Percentiles rank a stretch among this genome's conserved stretches.
phyloP scores from a whole-genome alignment of 2,329 filamentous ascomycete species.

The Clathrospora elynae region DNA sequence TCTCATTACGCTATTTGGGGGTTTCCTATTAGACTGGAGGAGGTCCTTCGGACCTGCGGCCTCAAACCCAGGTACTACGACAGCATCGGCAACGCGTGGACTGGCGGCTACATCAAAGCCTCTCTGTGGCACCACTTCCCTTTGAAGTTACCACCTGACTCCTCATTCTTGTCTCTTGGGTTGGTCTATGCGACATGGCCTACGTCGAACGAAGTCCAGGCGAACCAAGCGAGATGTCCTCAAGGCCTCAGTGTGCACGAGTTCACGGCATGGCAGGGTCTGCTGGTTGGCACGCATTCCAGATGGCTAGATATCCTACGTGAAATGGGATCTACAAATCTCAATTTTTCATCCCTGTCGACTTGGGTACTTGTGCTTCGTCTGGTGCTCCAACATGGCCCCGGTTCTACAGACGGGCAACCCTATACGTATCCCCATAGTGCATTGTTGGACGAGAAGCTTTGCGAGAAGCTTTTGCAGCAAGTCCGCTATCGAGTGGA shows the following conservation, averaged over 20 bases:
- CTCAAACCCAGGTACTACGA: slow-evolving; percentile 59
- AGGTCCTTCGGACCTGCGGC: slow-evolving; percentile 56
- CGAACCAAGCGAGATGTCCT: slow-evolving; percentile 58
- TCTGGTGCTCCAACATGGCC: slow-evolving; percentile 62
- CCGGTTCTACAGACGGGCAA: slow-evolving; percentile 36
- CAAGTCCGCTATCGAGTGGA: slow-evolving; percentile 56
- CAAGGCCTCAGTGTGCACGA: slow-evolving; percentile 56
- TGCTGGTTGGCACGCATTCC: slow-evolving; percentile 54
- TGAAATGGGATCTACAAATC: slow-evolving; percentile 58
- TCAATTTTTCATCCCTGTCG: slow-evolving; percentile 65
- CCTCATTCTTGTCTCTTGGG: slow-evolving; percentile 33
- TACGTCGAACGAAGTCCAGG: slow-evolving; percentile 61
- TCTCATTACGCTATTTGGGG: slow-evolving; percentile 56
- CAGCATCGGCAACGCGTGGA: slow-evolving; percentile 47
- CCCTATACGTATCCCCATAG: slow-evolving; percentile 55
- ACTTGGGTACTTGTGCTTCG: slow-evolving; percentile 58
- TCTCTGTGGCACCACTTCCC: slow-evolving; percentile 56
- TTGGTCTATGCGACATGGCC: slow-evolving; percentile 41
- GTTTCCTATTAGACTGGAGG: slow-evolving; percentile 51
- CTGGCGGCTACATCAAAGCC: slow-evolving; percentile 34
- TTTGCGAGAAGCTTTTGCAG: slow-evolving; percentile 56
- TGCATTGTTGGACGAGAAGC: slow-evolving; percentile 56
- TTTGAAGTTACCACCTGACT: slow-evolving; percentile 46
- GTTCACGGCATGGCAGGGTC: slow-evolving; percentile 57
- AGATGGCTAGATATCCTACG: slow-evolving; percentile 57